Evolutionary conservation across 2,329 filamentous ascomycete genomes (phyloP).

Genomic region (Elsinoe batatas): DNA sequence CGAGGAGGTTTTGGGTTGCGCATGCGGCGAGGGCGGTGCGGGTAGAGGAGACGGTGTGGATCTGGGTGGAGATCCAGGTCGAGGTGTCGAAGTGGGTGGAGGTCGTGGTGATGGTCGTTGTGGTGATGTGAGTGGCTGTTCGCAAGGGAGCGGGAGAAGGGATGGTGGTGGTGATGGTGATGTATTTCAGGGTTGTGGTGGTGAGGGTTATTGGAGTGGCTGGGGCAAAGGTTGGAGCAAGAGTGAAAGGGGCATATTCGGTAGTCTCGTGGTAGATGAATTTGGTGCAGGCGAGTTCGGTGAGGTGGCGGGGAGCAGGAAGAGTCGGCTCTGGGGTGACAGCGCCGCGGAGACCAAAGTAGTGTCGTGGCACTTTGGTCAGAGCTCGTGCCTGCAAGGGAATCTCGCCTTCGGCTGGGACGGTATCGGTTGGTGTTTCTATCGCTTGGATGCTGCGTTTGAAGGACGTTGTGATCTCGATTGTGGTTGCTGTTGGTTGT

Average conservation of each 20-base stretch:
- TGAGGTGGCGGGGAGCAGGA: neutral
- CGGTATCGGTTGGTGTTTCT: neutral
- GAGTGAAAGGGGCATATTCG: neutral
- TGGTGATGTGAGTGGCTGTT: constrained; percentile 12
- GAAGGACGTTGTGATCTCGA: neutral
- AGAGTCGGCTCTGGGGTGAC: neutral
- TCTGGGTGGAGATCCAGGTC: constrained; percentile 11
- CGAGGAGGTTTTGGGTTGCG: constrained; percentile 15
- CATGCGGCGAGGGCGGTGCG: constrained; percentile 13
- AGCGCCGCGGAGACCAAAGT: constrained; percentile 2
- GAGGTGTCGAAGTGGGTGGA: constrained; percentile 7
- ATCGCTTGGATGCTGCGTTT: neutral
- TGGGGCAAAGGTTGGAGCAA: constrained; percentile 1
- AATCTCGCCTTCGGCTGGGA: neutral
- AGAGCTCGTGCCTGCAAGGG: neutral
- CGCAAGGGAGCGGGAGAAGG: constrained; percentile 4
- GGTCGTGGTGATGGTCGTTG: constrained; percentile 9
- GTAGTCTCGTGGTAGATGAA: constrained; percentile 1
- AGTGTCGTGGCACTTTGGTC: neutral
- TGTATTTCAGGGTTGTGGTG: neutral
- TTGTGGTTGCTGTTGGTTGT: neutral
- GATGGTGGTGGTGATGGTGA: constrained; percentile 5
- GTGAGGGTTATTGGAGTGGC: neutral
- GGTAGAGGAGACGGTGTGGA: constrained; percentile 14
- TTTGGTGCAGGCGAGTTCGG: constrained; percentile 5